These are phyloP conservation scores for Saccharomycopsis phalli DNA, from an alignment of 1,139 yeast genomes.

Conservation along the genomic window DNA sequence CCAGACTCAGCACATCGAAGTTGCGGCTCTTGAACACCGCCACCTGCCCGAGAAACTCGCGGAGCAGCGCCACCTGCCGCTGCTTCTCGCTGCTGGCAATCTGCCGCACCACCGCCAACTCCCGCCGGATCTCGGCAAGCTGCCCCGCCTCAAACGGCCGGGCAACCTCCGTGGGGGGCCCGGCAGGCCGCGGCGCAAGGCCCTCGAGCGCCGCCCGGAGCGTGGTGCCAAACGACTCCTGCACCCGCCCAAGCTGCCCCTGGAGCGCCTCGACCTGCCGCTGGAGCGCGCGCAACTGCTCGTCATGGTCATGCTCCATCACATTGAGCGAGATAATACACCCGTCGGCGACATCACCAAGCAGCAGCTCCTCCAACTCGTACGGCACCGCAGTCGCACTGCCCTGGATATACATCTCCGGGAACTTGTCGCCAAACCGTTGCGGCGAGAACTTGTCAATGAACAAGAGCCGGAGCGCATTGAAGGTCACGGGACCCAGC, in stretches of 20 bases:
- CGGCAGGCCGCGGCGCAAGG: neutral
- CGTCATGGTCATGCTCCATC: slow-evolving; percentile 5
- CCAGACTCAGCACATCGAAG: slow-evolving; percentile 29
- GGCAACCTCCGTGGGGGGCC: neutral
- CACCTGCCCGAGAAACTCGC: slow-evolving; percentile 39
- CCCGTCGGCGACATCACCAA: slow-evolving; percentile 54
- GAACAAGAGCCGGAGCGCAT: slow-evolving; percentile 62
- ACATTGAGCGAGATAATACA: slow-evolving; percentile 50
- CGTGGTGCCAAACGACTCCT: slow-evolving; percentile 3
- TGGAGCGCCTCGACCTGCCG: slow-evolving; percentile 7
- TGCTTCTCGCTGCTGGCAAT: slow-evolving; percentile 41
- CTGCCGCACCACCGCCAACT: slow-evolving; percentile 57
- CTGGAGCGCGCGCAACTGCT: slow-evolving; percentile 12
- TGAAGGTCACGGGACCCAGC: slow-evolving; percentile 46
- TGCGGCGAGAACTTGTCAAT: slow-evolving; percentile 83
- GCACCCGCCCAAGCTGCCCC: slow-evolving; percentile 4
- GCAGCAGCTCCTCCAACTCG: slow-evolving; percentile 66
- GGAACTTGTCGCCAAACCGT: slow-evolving; percentile 63
- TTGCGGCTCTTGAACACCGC: slow-evolving; percentile 36
- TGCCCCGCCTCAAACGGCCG: slow-evolving; percentile 22
- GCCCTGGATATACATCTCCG: slow-evolving; percentile 74
- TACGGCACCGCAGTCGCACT: slow-evolving; percentile 51
- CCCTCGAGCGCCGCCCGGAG: slow-evolving; percentile 2
- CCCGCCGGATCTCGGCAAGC: slow-evolving; percentile 39
- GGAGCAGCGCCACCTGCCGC: slow-evolving; percentile 36